These are phyloP conservation scores for Wickerhamiella shivajii DNA, from an alignment of 805 yeast genomes.

Conservation along the genomic window DNA sequence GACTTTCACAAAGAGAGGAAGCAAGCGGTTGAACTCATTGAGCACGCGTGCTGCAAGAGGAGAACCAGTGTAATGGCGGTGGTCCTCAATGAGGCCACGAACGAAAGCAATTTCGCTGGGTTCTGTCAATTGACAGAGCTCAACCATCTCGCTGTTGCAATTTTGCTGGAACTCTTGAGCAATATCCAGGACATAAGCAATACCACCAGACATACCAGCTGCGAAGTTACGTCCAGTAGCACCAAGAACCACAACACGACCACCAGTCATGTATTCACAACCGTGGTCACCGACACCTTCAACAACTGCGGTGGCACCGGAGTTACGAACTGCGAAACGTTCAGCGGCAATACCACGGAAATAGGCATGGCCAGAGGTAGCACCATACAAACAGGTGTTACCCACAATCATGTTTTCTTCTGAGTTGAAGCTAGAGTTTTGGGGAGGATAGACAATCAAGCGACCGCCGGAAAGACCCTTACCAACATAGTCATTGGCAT, in stretches of 20 bases:
- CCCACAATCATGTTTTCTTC: slow-evolving; percentile 95
- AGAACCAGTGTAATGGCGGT: slow-evolving; percentile 86
- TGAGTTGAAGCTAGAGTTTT: slow-evolving; percentile 68
- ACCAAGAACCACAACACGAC: slow-evolving; percentile 88
- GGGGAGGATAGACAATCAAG: slow-evolving; percentile 81
- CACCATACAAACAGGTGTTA: slow-evolving; percentile 95
- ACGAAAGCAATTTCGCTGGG: slow-evolving; percentile 89
- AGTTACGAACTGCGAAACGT: slow-evolving; percentile 95
- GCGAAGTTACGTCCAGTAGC: slow-evolving; percentile 83
- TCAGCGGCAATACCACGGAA: slow-evolving; percentile 97
- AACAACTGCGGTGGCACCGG: slow-evolving; percentile 93
- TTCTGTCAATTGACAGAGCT: slow-evolving; percentile 58
- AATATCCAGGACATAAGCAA: slow-evolving; percentile 88
- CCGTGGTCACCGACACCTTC: slow-evolving; percentile 99
- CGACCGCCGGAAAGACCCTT: slow-evolving; percentile 96
- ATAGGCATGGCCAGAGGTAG: slow-evolving; percentile 88
- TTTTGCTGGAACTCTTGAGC: slow-evolving; percentile 79
- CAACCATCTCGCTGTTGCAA: slow-evolving; percentile 73
- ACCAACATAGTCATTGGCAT: slow-evolving; percentile 95
- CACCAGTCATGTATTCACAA: slow-evolving; percentile 99
- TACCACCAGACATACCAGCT: slow-evolving; percentile 99
- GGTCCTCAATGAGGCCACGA: slow-evolving; percentile 87
- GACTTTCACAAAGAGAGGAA: slow-evolving; percentile 84
- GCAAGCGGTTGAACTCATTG: slow-evolving; percentile 72
- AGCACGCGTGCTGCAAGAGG: slow-evolving; percentile 75